These are phyloP conservation scores for Ogataea saltuana DNA, from an alignment of 805 yeast genomes.

Conservation along the genomic window DNA sequence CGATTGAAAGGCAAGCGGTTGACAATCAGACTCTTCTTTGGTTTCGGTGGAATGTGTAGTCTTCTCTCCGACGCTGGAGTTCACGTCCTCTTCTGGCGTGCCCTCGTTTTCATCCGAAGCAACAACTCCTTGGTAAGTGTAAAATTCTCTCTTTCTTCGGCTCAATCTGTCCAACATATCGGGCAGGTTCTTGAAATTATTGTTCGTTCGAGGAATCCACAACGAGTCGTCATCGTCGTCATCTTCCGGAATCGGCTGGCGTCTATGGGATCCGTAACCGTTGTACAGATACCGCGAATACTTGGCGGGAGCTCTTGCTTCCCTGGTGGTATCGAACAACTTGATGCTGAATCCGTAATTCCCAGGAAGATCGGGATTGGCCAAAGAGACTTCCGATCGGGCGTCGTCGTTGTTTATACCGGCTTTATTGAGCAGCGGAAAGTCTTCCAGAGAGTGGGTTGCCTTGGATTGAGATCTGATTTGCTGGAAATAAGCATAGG, in stretches of 20 bases:
- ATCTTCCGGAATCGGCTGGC: conserved; percentile 11
- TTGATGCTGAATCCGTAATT: conserved; percentile 51
- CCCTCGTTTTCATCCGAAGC: conserved; percentile 15
- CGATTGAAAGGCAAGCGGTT: no score
- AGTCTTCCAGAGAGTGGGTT: conserved; percentile 26
- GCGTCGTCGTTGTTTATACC: conserved; percentile 38
- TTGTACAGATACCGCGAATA: conserved; percentile 15
- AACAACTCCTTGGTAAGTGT: conserved; percentile 30
- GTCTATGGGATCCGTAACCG: conserved; percentile 9
- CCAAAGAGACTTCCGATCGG: conserved; percentile 50
- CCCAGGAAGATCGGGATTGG: conserved; percentile 52
- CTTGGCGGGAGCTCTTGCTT: conserved; percentile 20
- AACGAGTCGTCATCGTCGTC: conserved; percentile 36
- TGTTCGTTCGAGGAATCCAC: conserved; percentile 46
- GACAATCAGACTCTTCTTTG: no score
- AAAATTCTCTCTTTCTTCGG: conserved; percentile 32
- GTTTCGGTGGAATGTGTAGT: no score
- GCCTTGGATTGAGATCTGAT: conserved; percentile 22
- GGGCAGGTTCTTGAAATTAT: conserved; percentile 44
- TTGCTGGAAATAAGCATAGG: conserved; percentile 39
- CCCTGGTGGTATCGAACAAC: conserved; percentile 37
- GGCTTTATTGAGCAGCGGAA: conserved; percentile 34
- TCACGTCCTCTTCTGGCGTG: conserved; percentile 1
- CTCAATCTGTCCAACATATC: conserved; percentile 35
- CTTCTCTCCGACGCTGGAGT: background rate